Conservation (phyloP, 2,329 filamentous ascomycete species). For the Drechslerella stenobrocha region DNA sequence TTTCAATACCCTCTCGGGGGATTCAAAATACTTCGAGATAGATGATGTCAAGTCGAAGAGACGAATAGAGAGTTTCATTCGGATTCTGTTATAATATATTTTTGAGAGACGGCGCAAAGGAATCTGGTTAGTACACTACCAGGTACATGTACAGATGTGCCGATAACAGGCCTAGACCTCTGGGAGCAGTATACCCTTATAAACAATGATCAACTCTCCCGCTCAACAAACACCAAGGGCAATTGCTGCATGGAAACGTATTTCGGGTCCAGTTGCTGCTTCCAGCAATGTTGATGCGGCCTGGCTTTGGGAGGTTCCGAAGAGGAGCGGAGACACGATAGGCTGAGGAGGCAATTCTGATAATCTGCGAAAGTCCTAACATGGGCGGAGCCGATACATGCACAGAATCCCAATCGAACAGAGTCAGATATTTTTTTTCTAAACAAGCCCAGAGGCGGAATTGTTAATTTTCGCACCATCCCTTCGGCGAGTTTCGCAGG, state of each 20-base stretch:
- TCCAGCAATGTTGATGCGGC: neutral
- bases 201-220: conserved; percentile 5
- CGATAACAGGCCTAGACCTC: neutral
- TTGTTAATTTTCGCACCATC: conserved; percentile 12
- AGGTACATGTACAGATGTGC: neutral
- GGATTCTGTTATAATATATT: conserved; percentile 1
- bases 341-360: conserved; percentile 24
- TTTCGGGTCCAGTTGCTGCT: neutral
- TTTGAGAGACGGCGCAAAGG: neutral
- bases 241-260: conserved; percentile 1
- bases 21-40: neutral
- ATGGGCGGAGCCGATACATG: conserved; percentile 34
- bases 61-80: neutral
- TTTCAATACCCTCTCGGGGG: conserved; percentile 4
- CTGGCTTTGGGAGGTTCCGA: conserved; percentile 15
- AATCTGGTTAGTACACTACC: conserved; percentile 7
- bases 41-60: neutral
- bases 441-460: conserved; percentile 8
- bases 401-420: conserved; percentile 35
- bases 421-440: conserved; percentile 1
- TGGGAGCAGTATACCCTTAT: conserved; percentile 8
- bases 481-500: conserved; percentile 9
- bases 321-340: conserved; percentile 33
- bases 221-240: conserved; percentile 4
- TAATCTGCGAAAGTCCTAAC: conserved; percentile 24